Base-by-base conservation (phyloP, 495 filamentous ascomycete genomes). In the Aspergillus funiculosus region DNA sequence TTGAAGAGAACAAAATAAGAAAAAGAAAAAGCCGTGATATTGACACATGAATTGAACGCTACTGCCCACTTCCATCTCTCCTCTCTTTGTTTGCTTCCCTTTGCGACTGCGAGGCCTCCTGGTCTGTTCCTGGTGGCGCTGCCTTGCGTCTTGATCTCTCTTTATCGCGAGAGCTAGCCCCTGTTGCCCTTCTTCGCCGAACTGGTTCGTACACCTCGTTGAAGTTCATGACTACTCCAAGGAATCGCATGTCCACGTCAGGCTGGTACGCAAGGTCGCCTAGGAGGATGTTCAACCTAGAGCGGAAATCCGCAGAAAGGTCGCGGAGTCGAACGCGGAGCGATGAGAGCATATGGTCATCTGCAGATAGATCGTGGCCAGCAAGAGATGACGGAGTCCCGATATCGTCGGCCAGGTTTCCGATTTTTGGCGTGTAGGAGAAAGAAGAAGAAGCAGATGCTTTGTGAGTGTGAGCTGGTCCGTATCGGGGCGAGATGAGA, bases 181-280 rank as follows among this genome's bases (percentile, higher is more conserved):
- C 54, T 32, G 53, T 28, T 9, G 59, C 52, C 30, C 69, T 62
- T 61, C 81, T 76, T 63, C 79, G 72, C 46, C 79, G 75, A 32
- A 78, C 75, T 3, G 86, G 84, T 62, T 84, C 74, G 66, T 96
- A 96, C 6, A 95, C 87, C 63, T 96, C 90, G 63, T 99, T 99
- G 61, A 99, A 99, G 60, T 96, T 99, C 88, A 99, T 94, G 15
- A 91, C 86, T 36, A 95, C 87, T 7, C 85, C 94, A 48, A 99
- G 69, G 69, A 96, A 94, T 30, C 90, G 77, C 85, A 99, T 89
- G 54, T 97, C 92, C 47, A 86, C 81, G 62, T 98, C 94, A 9
- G 89, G 85, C 68, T 97, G 94, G 59, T 92, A 88, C 6, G 87
- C 81, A 46, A 99, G 61, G 64, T 97, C 94, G 7, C 89, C 88